Percentiles rank a stretch among this genome's conserved stretches.
Evolutionary conservation across 2,329 filamentous ascomycete species (phyloP).

Genomic region (Paecilomyces variotii): DNA sequence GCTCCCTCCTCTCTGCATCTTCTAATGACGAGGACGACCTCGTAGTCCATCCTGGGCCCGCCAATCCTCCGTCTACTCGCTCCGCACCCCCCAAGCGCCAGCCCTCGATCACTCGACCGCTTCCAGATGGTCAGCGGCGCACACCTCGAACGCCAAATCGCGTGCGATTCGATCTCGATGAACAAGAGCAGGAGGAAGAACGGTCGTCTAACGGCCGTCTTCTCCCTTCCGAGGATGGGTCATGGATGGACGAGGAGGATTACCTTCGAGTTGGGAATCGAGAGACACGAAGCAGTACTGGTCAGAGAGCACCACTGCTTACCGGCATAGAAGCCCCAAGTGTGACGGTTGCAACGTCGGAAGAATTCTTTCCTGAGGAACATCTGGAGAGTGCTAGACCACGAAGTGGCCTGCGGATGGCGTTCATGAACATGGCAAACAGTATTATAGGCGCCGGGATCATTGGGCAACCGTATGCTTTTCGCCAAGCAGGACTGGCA

Average conservation of each 20-base stretch:
- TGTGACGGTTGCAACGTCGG: conserved; percentile 58
- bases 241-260: conserved; percentile 53
- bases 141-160: conserved; percentile 58
- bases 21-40: conserved; percentile 20
- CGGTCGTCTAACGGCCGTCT: conserved; percentile 22
- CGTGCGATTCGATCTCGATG: conserved; percentile 56
- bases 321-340: conserved; percentile 78
- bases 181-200: conserved; percentile 20
- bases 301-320: conserved; percentile 59
- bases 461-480: conserved; percentile 87
- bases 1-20: conserved; percentile 24
- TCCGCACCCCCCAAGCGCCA: conserved; percentile 22
- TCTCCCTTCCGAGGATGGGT: conserved; percentile 19
- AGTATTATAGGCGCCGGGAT: conserved; percentile 79
- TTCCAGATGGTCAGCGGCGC: conserved; percentile 32
- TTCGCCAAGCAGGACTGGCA: conserved; percentile 79
- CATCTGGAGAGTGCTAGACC: conserved; percentile 58
- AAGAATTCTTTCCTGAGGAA: conserved; percentile 50
- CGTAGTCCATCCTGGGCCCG: conserved; percentile 15
- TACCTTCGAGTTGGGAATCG: conserved; percentile 42
- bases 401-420: conserved; percentile 75
- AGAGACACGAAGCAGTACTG: conserved; percentile 30
- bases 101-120: conserved; percentile 34
- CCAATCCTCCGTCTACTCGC: conserved; percentile 14
- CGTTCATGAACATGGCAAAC: conserved; percentile 99